phyloP scores from a whole-genome alignment of 1,284 basidiomycete species.

The Cutaneotrichosporon cutaneum region DNA sequence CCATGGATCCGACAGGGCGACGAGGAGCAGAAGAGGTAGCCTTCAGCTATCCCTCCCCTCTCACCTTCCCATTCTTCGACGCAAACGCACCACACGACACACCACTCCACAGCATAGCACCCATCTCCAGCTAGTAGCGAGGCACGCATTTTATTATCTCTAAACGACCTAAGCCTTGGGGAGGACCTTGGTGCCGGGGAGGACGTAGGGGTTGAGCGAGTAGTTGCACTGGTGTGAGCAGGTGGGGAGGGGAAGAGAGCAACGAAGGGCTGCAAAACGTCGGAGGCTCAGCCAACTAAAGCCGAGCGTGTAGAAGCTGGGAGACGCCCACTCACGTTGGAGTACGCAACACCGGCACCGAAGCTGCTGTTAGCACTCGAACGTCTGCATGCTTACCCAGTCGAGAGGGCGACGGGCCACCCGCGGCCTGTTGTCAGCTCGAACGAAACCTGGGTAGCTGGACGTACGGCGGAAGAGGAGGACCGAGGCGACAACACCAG shows the following conservation, averaged over 20 bases:
- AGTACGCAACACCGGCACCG: conserved; percentile 74
- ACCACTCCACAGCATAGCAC: conserved; percentile 6
- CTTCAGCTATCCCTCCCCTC: not conserved
- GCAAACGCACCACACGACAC: not conserved
- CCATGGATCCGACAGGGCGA: conserved; percentile 31
- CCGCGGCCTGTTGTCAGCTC: conserved; percentile 69
- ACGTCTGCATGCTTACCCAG: conserved; percentile 63
- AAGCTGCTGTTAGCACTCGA: conserved; percentile 39
- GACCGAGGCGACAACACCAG: conserved; percentile 90
- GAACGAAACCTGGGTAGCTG: no score
- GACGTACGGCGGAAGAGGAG: conserved; percentile 90
- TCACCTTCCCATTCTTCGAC: not conserved
- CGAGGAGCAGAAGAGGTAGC: conserved; percentile 1
- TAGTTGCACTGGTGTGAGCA: conserved; percentile 72
- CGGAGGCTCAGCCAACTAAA: conserved; percentile 94
- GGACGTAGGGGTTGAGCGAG: conserved; percentile 89
- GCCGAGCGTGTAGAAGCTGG: conserved; percentile 59
- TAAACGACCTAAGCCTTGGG: conserved; percentile 37
- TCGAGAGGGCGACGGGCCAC: conserved; percentile 91
- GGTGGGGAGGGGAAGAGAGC: not conserved
- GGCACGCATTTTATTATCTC: conserved; percentile 11
- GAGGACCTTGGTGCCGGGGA: conserved; percentile 80
- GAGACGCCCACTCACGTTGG: conserved; percentile 42
- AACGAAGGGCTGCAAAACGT: conserved; percentile 67
- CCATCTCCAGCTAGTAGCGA: not conserved